Conservation (phyloP, 1,284 basidiomycete species). For the Veloporphyrellus conicus region DNA sequence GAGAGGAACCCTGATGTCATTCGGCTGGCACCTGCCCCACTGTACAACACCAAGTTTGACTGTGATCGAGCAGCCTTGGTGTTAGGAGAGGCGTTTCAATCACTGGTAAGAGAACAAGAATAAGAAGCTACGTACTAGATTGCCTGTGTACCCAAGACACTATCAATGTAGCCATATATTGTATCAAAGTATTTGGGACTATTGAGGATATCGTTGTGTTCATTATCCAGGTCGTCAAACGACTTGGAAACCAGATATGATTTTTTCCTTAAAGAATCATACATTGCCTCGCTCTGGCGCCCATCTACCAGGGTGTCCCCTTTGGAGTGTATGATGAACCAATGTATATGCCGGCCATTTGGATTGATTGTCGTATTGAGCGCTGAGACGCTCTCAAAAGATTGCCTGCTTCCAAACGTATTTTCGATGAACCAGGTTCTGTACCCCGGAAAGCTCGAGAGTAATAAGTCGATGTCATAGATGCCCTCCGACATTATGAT, state of each 20-base stretch:
- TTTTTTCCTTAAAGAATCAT: conserved; percentile 45
- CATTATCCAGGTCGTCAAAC: conserved; percentile 44
- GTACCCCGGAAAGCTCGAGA: conserved; percentile 60
- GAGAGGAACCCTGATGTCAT: conserved; percentile 89
- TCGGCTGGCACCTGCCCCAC: conserved; percentile 74
- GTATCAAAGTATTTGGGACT: conserved; percentile 46
- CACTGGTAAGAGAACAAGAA: conserved; percentile 11
- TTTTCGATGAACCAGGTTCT: conserved; percentile 60
- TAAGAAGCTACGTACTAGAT: conserved; percentile 12
- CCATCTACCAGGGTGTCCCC: conserved; percentile 66
- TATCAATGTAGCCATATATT: conserved; percentile 39
- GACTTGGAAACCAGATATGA: conserved; percentile 39
- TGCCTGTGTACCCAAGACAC: conserved; percentile 2
- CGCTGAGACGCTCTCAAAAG: conserved; percentile 51
- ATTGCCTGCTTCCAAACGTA: conserved; percentile 50
- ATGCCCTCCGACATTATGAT: conserved; percentile 69
- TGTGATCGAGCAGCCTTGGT: conserved; percentile 64
- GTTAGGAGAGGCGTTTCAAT: conserved; percentile 53
- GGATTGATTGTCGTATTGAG: conserved; percentile 38
- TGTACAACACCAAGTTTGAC: conserved; percentile 82
- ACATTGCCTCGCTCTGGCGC: conserved; percentile 59
- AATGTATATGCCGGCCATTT: conserved; percentile 41
- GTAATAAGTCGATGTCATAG: conserved; percentile 64
- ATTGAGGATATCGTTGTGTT: conserved; percentile 56
- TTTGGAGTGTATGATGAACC: conserved; percentile 70